Evolutionary conservation across 208 protist species (phyloP).

Genomic region (Herpetomonas samuelpessoai): DNA sequence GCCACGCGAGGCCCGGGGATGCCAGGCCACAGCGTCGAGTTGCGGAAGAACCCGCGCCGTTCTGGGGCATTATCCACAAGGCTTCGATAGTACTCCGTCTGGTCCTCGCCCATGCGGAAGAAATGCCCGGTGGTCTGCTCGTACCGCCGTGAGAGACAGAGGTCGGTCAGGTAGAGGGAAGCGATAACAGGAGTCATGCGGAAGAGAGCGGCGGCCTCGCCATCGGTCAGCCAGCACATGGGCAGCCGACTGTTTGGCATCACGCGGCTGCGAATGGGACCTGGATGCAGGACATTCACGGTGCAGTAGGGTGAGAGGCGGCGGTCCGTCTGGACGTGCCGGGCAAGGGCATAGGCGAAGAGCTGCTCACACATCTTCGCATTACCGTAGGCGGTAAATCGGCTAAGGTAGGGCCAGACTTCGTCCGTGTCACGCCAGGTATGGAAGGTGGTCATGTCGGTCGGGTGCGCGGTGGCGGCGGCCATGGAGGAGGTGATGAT

Average conservation of each 20-base stretch:
- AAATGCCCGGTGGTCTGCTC: slow-evolving; percentile 59
- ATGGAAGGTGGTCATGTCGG: slow-evolving; percentile 24
- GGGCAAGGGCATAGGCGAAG: slow-evolving; percentile 55
- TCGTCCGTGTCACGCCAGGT: slow-evolving; percentile 19
- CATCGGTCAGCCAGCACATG: slow-evolving; percentile 34
- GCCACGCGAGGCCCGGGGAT: slow-evolving; percentile 43
- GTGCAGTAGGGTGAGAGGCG: slow-evolving; percentile 42
- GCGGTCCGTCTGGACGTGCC: slow-evolving; percentile 32
- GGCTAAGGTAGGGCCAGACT: slow-evolving; percentile 20
- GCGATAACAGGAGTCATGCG: slow-evolving; percentile 56
- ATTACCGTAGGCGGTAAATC: slow-evolving; percentile 42
- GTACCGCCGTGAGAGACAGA: slow-evolving; percentile 52
- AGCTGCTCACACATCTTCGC: slow-evolving; percentile 71
- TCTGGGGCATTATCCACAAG: slow-evolving; percentile 18
- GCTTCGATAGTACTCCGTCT: slow-evolving; percentile 27
- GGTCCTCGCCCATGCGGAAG: slow-evolving; percentile 76
- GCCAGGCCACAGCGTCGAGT: slow-evolving; percentile 52
- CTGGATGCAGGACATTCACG: slow-evolving; percentile 56
- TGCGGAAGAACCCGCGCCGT: slow-evolving; percentile 41
- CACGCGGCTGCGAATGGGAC: slow-evolving; percentile 35
- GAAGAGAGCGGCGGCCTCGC: slow-evolving; percentile 31
- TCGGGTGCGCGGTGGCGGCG: slow-evolving; percentile 32
- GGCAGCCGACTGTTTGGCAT: slow-evolving; percentile 40
- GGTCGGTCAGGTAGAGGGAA: slow-evolving; percentile 53
- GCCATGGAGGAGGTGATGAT: slow-evolving; percentile 47